phyloP scores from a whole-genome alignment of 2,329 filamentous ascomycete species.

The Epichloe sibirici region DNA sequence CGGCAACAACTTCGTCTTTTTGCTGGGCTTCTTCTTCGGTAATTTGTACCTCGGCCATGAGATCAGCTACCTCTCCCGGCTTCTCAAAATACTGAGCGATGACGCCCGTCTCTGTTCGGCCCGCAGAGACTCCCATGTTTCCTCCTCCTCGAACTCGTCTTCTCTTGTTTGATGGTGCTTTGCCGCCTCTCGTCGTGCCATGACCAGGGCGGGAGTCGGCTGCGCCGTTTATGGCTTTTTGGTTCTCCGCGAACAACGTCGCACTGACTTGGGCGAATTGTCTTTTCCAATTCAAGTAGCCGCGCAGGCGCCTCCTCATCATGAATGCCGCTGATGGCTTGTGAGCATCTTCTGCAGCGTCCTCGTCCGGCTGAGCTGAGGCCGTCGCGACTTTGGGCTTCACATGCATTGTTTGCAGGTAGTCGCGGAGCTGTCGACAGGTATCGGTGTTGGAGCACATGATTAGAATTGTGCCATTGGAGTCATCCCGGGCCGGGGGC shows the following conservation, averaged over 20 bases:
- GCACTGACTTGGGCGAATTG: slow-evolving; percentile 79
- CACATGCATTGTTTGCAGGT: slow-evolving; percentile 80
- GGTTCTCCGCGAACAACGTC: slow-evolving; percentile 66
- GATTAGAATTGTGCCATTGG: slow-evolving; percentile 82
- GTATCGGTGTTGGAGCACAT: slow-evolving; percentile 89
- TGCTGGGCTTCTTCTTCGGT: slow-evolving; percentile 64
- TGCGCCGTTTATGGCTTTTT: slow-evolving; percentile 63
- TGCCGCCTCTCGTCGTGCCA: slow-evolving; percentile 40
- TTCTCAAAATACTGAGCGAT: slow-evolving; percentile 71
- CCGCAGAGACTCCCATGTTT: slow-evolving; percentile 40
- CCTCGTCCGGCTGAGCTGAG: slow-evolving; percentile 16
- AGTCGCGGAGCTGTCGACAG: slow-evolving; percentile 80
- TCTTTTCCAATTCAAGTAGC: slow-evolving; percentile 82
- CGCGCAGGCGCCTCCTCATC: slow-evolving; percentile 77
- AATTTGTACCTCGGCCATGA: slow-evolving; percentile 75
- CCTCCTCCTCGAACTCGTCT: slow-evolving; percentile 74
- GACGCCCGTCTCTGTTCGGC: slow-evolving; percentile 60
- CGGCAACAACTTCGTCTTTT: slow-evolving; percentile 61
- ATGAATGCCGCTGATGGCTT: slow-evolving; percentile 70
- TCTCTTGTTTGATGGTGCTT: slow-evolving; percentile 69
- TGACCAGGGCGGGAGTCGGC: slow-evolving; percentile 41
- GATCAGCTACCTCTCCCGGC: slow-evolving; percentile 65
- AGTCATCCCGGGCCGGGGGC: slow-evolving; percentile 62
- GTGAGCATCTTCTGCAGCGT: slow-evolving; percentile 39
- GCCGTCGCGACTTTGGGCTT: slow-evolving; percentile 38